phyloP scores from a whole-genome alignment of 768 basidiomycete genomes.

The Crucibulum laeve region DNA sequence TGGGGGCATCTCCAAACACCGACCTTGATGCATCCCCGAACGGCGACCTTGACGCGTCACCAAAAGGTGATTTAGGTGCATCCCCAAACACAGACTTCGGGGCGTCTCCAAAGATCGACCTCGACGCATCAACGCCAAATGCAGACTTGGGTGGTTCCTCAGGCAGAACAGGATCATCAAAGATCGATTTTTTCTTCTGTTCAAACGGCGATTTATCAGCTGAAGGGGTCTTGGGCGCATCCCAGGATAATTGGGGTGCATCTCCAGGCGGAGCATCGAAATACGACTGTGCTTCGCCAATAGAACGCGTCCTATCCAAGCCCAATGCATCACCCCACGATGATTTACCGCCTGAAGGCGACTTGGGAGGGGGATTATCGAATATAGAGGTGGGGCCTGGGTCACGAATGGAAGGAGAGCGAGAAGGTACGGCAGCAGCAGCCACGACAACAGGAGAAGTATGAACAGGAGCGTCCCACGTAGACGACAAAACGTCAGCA shows the following conservation, averaged over 20 bases:
- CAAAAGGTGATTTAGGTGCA: constrained; percentile 5
- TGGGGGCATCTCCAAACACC: constrained; percentile 4
- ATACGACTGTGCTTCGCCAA: background rate
- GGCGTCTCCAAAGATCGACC: constrained; percentile 6
- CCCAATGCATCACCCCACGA: background rate
- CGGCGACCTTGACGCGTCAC: constrained; percentile 7
- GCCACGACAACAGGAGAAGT: constrained; percentile 13
- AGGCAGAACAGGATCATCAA: constrained; percentile 12
- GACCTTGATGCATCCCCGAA: constrained; percentile 15
- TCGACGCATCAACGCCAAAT: constrained; percentile 10
- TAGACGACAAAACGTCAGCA: background rate
- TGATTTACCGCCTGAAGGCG: constrained; percentile 9
- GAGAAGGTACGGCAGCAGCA: constrained; percentile 11
- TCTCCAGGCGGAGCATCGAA: no score
- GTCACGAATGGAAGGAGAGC: constrained; percentile 8
- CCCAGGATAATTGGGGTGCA: no score
- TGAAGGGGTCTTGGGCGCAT: background rate
- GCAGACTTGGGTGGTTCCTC: constrained; percentile 15
- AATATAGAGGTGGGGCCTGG: constrained; percentile 9
- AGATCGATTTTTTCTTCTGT: no score
- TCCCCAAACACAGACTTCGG: constrained; percentile 13
- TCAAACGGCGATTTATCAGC: constrained; percentile 14
- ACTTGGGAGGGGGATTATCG: constrained; percentile 9
- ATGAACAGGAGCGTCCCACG: background rate
- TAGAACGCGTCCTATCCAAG: background rate